A percentile compares a stretch with the other conserved stretches of the same genome.
phyloP scores from a whole-genome alignment of 148 eudicot genomes.

The Simmondsia chinensis region DNA sequence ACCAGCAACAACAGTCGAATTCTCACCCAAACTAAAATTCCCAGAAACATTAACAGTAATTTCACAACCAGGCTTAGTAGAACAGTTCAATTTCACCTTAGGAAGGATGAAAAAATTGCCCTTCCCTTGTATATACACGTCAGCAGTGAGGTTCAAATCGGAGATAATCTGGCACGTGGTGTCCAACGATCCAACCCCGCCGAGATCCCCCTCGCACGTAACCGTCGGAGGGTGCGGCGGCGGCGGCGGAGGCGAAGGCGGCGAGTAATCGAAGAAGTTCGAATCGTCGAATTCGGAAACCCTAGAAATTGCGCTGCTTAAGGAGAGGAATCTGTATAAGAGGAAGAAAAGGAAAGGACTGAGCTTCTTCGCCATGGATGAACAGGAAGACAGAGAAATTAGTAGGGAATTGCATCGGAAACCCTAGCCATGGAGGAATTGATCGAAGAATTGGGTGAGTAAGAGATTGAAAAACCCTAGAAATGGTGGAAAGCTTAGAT shows the following conservation, averaged over 20 bases:
- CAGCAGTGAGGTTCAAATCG: constrained; percentile 55
- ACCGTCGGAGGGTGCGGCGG: constrained; percentile 85
- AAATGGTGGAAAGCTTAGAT: too few species aligned
- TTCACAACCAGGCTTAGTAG: constrained; percentile 47
- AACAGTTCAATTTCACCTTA: constrained; percentile 44
- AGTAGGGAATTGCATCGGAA: too few species aligned
- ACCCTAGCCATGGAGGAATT: too few species aligned
- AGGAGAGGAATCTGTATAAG: too few species aligned
- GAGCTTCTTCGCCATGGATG: constrained; percentile 13
- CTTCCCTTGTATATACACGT: constrained; percentile 69
- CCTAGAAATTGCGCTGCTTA: too few species aligned
- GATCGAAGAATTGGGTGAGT: too few species aligned
- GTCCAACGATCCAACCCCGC: constrained; percentile 69
- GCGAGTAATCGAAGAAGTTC: constrained; percentile 81
- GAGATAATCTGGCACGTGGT: constrained; percentile 76
- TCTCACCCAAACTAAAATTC: constrained; percentile 71
- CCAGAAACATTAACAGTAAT: constrained; percentile 56
- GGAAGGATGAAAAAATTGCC: constrained; percentile 83
- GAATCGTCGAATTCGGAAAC: too few species aligned
- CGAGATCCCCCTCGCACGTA: constrained; percentile 74
- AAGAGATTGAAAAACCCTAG: too few species aligned
- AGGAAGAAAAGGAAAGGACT: neutral
- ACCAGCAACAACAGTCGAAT: constrained; percentile 47
- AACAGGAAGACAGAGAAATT: too few species aligned
- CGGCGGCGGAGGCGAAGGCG: constrained; percentile 94